phyloP scores from a whole-genome alignment of 1,284 basidiomycete species.

The Microbotryum saponariae region DNA sequence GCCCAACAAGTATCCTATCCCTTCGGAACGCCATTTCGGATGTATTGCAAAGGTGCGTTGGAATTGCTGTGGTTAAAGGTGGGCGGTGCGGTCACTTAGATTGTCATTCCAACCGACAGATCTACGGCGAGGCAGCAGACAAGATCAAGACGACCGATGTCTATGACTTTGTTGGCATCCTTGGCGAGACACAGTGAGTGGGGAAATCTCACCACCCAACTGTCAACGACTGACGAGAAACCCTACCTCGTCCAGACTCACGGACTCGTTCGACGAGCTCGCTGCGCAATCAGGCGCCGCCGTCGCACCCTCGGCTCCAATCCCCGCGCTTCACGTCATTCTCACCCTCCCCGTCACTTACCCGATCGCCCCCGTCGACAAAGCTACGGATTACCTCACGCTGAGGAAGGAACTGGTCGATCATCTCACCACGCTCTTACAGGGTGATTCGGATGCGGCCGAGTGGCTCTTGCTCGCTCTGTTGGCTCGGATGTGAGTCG shows the following conservation, averaged over 20 bases:
- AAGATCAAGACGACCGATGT: constrained; percentile 30
- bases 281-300: constrained; percentile 1
- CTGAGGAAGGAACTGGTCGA: constrained; percentile 52
- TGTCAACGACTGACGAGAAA: not conserved
- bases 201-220: not conserved
- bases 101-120: not conserved
- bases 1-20: constrained; percentile 30
- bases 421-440: constrained; percentile 63
- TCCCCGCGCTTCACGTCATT: constrained; percentile 29
- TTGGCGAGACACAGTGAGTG: constrained; percentile 28
- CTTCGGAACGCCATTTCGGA: constrained; percentile 25
- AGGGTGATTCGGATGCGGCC: constrained; percentile 60
- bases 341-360: constrained; percentile 6
- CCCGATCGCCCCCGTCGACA: not conserved
- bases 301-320: not conserved
- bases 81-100: not conserved
- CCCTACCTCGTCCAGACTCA: not conserved
- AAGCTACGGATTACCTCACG: not conserved
- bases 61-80: not conserved
- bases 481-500: constrained; percentile 59
- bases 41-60: constrained; percentile 28
- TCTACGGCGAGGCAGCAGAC: constrained; percentile 26
- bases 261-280: constrained; percentile 18
- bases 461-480: constrained; percentile 65
- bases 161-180: constrained; percentile 34